Percentiles rank a stretch among this genome's conserved stretches.
phyloP scores from a whole-genome alignment of 345 rosid species.

The Eucalyptus sp. region DNA sequence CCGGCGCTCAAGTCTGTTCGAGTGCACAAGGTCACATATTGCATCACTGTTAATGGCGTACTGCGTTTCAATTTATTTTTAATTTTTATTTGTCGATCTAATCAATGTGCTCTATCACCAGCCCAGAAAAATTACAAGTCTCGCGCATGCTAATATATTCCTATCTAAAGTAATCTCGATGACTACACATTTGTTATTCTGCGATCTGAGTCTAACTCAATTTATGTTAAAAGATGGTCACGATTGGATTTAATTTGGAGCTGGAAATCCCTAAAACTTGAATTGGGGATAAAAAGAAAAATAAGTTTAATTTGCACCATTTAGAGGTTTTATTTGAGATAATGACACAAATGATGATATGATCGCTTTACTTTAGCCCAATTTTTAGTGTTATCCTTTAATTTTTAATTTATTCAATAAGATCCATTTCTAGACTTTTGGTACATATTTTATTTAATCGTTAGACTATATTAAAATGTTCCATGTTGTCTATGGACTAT shows the following conservation, averaged over 20 bases:
- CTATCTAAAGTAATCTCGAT: neutral
- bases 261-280: neutral
- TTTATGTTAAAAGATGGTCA: neutral
- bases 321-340: neutral
- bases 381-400: too few species aligned
- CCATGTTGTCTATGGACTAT: too few species aligned
- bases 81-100: neutral
- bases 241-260: accelerated
- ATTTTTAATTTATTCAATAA: too few species aligned
- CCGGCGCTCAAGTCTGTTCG: neutral
- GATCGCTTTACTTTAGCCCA: too few species aligned
- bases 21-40: neutral
- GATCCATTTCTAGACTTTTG: too few species aligned
- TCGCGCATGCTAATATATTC: neutral
- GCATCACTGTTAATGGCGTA: neutral
- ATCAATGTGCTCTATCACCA: neutral
- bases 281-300: neutral
- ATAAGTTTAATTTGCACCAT: neutral
- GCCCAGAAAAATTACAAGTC: neutral
- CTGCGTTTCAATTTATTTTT: neutral
- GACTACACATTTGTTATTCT: neutral
- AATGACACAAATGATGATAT: neutral
- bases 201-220: accelerated
- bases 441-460: neutral
- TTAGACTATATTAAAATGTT: too few species aligned